These are phyloP conservation scores for Eucalyptus polybractea DNA, from an alignment of 345 rosid genomes.

Conservation along the genomic window DNA sequence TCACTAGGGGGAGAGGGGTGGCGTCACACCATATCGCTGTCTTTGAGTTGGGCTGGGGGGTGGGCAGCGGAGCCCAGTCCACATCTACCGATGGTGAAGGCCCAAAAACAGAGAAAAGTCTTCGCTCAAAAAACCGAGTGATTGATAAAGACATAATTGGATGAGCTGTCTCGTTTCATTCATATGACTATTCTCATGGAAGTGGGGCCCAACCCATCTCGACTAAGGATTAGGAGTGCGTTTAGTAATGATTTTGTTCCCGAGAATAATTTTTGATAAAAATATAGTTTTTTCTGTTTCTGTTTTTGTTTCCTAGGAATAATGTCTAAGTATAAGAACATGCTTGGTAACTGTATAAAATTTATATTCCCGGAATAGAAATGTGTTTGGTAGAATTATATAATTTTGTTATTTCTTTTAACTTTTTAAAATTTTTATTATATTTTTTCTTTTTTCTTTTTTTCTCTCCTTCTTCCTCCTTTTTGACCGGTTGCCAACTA, in stretches of 20 bases:
- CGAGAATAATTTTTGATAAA: too few species aligned
- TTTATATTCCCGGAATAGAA: too few species aligned
- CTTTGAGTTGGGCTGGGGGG: not conserved
- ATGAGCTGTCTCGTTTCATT: not conserved
- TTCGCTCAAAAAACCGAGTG: not conserved
- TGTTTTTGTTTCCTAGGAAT: too few species aligned
- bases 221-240: too few species aligned
- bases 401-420: too few species aligned
- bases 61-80: not conserved
- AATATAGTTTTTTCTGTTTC: too few species aligned
- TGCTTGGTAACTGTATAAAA: rapidly evolving
- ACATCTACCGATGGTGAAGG: not conserved
- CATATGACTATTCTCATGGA: too few species aligned
- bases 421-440: too few species aligned
- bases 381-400: too few species aligned
- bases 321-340: too few species aligned
- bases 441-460: rapidly evolving
- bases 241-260: too few species aligned
- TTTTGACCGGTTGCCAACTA: rapidly evolving
- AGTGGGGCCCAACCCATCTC: not conserved
- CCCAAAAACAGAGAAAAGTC: not conserved
- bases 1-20: not conserved
- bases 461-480: too few species aligned
- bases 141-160: not conserved
- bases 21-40: not conserved